Percentiles rank a stretch among this genome's conserved stretches.
These are phyloP conservation scores for Arthrobotrys iridis DNA, from an alignment of 2,329 filamentous ascomycete species.

Conservation along the genomic window DNA sequence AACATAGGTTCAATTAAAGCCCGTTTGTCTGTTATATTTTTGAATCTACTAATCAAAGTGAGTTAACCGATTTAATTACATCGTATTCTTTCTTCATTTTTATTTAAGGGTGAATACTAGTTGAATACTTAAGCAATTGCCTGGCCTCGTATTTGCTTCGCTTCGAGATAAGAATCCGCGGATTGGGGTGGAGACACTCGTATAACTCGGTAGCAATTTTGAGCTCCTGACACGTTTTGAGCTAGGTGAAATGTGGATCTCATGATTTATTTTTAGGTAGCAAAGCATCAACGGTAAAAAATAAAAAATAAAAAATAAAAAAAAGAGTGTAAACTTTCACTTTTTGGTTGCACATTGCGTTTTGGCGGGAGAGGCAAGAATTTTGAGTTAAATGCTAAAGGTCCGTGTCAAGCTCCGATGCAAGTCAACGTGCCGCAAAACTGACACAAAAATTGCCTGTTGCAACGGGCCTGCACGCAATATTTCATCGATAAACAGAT, in stretches of 20 bases:
- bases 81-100: neutral
- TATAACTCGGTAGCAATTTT: constrained; percentile 12
- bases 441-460: neutral
- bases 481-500: constrained; percentile 1
- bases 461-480: neutral
- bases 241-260: no score
- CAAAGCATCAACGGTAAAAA: no score
- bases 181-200: constrained; percentile 34
- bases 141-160: constrained; percentile 48
- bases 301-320: no score
- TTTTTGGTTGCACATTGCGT: no score
- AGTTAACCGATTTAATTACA: neutral
- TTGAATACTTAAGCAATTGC: neutral
- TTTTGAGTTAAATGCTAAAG: neutral
- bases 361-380: neutral
- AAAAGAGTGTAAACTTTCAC: no score
- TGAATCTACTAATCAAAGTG: neutral
- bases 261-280: no score
- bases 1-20: no score
- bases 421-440: neutral
- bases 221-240: no score
- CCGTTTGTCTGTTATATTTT: neutral
- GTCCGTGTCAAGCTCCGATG: no score
- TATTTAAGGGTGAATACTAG: neutral
- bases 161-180: constrained; percentile 50